phyloP scores from a whole-genome alignment of 108 stramenopile genomes.

The Cyclostephanos tholiformis region DNA sequence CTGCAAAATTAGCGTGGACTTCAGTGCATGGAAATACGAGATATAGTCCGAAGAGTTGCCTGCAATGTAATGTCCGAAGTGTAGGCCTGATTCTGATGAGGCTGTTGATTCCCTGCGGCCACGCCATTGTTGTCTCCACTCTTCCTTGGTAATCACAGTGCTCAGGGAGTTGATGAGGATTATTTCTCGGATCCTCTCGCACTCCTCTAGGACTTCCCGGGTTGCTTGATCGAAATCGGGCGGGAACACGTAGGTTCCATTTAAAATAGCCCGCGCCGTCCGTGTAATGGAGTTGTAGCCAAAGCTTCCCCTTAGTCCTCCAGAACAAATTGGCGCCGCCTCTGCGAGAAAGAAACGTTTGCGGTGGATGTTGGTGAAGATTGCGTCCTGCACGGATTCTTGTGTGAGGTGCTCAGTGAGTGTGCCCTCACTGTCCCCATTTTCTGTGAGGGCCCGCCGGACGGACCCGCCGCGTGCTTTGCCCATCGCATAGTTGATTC shows the following conservation, averaged over 20 bases:
- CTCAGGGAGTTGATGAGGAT: neutral
- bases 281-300: neutral
- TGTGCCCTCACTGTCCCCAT: neutral
- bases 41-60: too few relatives aligned
- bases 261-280: neutral
- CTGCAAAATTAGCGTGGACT: too few relatives aligned
- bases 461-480: neutral
- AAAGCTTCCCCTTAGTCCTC: neutral
- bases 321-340: neutral
- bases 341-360: too few relatives aligned
- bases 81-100: too few relatives aligned
- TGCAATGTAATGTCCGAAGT: too few relatives aligned
- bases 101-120: too few relatives aligned
- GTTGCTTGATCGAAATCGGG: conserved; percentile 4
- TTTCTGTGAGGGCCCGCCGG: conserved; percentile 4
- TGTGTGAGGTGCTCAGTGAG: neutral
- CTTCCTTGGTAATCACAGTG: neutral
- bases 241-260: too few relatives aligned
- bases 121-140: too few relatives aligned
- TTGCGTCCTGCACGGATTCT: too few relatives aligned
- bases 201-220: neutral
- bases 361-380: too few relatives aligned
- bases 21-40: too few relatives aligned
- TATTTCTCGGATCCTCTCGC: neutral
- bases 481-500: conserved; percentile 4